Evolutionary conservation across 306 rosid genomes (phyloP), one percentile per base, ranked within the genome.

Genomic region (Casuarina equisetifolia): DNA sequence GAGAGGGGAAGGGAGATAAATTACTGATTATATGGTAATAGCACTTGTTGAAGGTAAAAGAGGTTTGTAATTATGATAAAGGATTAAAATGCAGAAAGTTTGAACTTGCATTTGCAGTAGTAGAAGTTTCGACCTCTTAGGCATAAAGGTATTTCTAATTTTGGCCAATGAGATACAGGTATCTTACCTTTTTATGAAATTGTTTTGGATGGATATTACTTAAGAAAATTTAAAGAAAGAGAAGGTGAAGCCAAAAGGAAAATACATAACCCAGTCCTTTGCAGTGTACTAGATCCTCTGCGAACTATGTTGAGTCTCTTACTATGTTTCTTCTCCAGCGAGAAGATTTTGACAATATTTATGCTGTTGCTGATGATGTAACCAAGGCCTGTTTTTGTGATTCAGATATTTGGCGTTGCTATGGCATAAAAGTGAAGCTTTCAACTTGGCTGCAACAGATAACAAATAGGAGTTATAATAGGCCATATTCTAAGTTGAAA

Each of bases 261-360:
- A 58, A 58, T 58, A 8, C 12, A 58, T 8, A 13, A 25, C 15
- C 64, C 39, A 25, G 15, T 58, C 35, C 38, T 57, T 32, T 57
- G 63, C 25, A 57, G 35, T 57, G 32, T 19, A 9, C 20, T 9
- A 20, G 63, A 32, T 79, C 82, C 64, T 44, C 5, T 72, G 87
- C 83, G 80, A 84, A 84, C 73, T 70, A 74, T 82, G 71, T 72
- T 16, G 49, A 78, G 67, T 63, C 36, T 83, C 46, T 48, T 35
- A 72, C 67, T 64, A 57, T 77, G 76, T 68, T 32, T 49, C 17
- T 40, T 76, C 43, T 51, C 42, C 11, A 58, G 55, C 74, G 82
- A 72, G 51, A 32, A 57, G 44, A 40, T 57, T 10, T 46, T 19
- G 48, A 68, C 73, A 57, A 48, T 17, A 64, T 51, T 46, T 11